phyloP scores from a whole-genome alignment of 345 rosid species.

The Populus euphratica region DNA sequence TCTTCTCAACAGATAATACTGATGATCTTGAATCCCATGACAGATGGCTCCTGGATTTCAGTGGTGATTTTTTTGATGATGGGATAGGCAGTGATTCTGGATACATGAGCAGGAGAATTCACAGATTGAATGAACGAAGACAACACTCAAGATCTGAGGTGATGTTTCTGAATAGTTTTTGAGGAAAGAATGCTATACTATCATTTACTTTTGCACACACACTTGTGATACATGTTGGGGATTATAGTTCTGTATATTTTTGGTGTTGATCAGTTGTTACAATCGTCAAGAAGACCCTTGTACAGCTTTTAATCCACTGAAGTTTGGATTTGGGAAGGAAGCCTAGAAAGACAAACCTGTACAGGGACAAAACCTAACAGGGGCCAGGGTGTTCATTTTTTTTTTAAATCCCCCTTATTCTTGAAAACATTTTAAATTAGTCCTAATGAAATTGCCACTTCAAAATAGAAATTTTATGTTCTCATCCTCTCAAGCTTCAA shows the following conservation, averaged over 20 bases:
- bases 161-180: constrained; percentile 5
- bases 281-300: background rate
- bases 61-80: constrained; percentile 40
- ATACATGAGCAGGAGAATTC: constrained; percentile 44
- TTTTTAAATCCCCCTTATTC: too few species aligned
- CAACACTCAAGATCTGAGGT: constrained; percentile 65
- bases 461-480: too few species aligned
- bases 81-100: constrained; percentile 43
- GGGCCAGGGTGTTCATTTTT: too few species aligned
- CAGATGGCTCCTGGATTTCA: constrained; percentile 56
- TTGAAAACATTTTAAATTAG: too few species aligned
- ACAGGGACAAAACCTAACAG: too few species aligned
- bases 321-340: background rate
- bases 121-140: constrained; percentile 45
- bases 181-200: background rate
- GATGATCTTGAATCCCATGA: constrained; percentile 40
- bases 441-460: too few species aligned
- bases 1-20: constrained; percentile 42
- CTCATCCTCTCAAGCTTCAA: too few species aligned
- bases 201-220: background rate
- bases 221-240: background rate
- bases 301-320: background rate
- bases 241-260: background rate
- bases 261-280: background rate
- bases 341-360: background rate